Base-by-base conservation (phyloP, 2,329 filamentous ascomycete genomes). In the Aspergillus quadricinctus region DNA sequence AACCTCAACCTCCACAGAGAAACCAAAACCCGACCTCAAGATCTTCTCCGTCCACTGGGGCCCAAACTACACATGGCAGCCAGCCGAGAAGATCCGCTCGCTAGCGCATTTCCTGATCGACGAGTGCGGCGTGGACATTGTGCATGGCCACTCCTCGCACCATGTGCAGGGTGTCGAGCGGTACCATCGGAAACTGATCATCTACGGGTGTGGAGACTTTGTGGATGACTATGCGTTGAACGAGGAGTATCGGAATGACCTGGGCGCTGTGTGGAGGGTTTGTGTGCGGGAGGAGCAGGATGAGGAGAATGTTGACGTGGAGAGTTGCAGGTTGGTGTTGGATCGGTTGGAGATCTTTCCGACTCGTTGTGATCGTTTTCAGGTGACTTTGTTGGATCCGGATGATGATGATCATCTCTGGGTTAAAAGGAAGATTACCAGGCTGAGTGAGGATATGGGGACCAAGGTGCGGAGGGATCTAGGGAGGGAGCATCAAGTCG, bases 201-300 rank as follows among this genome's bases (percentile, higher is more conserved):
- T 76, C 2, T 77, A 76, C 45, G 74, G 74, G 0, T 77, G 74
- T 56, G 74, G 74, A 1, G 73, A 76, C 58, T 77, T 76, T 59
- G 69, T 77, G n/a, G 73, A 77, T 61, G 74, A 76, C 61, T 76
- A 76, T 66, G 69, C 67, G 3, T 17, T 75, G n/a, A 61, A 67
- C 53, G 52, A 50, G 25, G 60, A 65, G 41, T 76, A 57, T 61
- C 61, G 73, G 52, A 77, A 76, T 66, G 74, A 76, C 64, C 57
- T 76, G 11, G 71, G 73, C 17, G 74, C 70, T 21, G 57, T 75
- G 17, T 77, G 74, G 72, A 71, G 67, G 50, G 70, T 77, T 53
- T 50, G 57, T 50, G 68, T 75, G 2, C 62, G 63, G 45, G 56
- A 49, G 10, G 54, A 57, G 31, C 31, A 37, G 17, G 50, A 48